These are phyloP conservation scores for Periglandula ipomoeae DNA, from an alignment of 2,329 filamentous ascomycete genomes.

Conservation along the genomic window DNA sequence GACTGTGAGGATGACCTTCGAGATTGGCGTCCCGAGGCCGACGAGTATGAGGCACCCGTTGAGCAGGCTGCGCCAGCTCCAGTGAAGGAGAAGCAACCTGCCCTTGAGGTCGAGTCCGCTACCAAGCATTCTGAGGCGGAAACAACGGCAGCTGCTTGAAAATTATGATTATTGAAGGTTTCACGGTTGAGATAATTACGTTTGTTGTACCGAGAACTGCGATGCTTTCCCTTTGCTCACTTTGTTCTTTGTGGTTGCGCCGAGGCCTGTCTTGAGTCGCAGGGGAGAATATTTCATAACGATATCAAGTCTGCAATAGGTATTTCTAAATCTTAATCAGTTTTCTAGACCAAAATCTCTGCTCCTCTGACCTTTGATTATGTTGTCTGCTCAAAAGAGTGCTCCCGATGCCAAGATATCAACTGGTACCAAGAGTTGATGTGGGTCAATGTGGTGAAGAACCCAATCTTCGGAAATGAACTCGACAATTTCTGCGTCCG, in stretches of 20 bases:
- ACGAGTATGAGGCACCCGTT: conserved; percentile 19
- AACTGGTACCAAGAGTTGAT: too few species aligned
- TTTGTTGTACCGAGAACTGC: neutral
- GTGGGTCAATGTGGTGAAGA: too few species aligned
- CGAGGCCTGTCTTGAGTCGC: neutral
- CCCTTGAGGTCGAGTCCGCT: conserved; percentile 5
- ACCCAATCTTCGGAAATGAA: too few species aligned
- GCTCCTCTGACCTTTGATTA: too few species aligned
- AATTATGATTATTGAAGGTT: neutral
- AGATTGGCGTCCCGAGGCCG: conserved; percentile 52
- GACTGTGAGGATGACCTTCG: conserved; percentile 85
- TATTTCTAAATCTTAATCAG: neutral
- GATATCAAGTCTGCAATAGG: conserved; percentile 2
- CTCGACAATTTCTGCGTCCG: too few species aligned
- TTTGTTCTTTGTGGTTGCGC: neutral
- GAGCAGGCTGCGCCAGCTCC: conserved; percentile 16
- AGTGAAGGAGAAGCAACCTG: conserved; percentile 16
- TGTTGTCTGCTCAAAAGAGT: too few species aligned
- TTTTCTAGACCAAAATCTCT: neutral
- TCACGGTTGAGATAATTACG: neutral
- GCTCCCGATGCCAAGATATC: too few species aligned
- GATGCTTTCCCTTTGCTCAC: neutral
- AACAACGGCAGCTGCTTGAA: neutral
- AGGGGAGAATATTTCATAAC: neutral
- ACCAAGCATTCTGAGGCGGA: neutral